These are phyloP conservation scores for Populus davidiana DNA, from an alignment of 345 rosid genomes.

Conservation along the genomic window DNA sequence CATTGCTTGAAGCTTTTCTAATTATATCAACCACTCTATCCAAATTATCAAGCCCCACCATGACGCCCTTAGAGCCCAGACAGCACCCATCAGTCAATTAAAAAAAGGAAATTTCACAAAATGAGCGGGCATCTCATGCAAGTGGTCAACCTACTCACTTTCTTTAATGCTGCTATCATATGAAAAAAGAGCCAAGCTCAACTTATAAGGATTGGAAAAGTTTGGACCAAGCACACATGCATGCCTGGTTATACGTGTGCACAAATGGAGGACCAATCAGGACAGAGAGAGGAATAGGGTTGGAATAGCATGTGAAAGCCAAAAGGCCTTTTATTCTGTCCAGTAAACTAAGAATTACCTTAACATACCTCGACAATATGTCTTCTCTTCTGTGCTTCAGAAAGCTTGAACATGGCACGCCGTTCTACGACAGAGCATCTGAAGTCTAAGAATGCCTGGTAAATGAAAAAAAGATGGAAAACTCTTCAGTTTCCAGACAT, in stretches of 20 bases:
- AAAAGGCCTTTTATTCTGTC: not conserved
- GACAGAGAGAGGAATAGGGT: not conserved
- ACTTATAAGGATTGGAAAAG: not conserved
- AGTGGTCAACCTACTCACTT: not conserved
- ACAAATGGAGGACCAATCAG: no score
- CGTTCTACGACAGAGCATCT: slow-evolving; percentile 92
- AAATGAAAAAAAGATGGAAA: slow-evolving; percentile 4
- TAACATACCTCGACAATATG: slow-evolving; percentile 83
- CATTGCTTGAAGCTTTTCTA: slow-evolving; percentile 59
- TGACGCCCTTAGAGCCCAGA: slow-evolving; percentile 57
- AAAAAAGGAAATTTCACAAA: not conserved
- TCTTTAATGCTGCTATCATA: not conserved
- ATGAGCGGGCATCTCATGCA: not conserved
- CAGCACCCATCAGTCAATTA: not conserved
- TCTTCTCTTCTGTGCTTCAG: slow-evolving; percentile 73
- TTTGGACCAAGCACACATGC: not conserved
- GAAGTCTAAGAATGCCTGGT: slow-evolving; percentile 82
- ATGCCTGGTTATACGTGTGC: no score
- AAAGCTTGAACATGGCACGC: slow-evolving; percentile 78
- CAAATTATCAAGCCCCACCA: slow-evolving; percentile 76
- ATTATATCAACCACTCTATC: slow-evolving; percentile 64
- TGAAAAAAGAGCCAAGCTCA: not conserved
- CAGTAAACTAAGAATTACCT: not conserved
- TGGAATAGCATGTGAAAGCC: no score
- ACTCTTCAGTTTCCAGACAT: not conserved